phyloP scores from a whole-genome alignment of 768 basidiomycete genomes.

The Infundibulicybe gibba region DNA sequence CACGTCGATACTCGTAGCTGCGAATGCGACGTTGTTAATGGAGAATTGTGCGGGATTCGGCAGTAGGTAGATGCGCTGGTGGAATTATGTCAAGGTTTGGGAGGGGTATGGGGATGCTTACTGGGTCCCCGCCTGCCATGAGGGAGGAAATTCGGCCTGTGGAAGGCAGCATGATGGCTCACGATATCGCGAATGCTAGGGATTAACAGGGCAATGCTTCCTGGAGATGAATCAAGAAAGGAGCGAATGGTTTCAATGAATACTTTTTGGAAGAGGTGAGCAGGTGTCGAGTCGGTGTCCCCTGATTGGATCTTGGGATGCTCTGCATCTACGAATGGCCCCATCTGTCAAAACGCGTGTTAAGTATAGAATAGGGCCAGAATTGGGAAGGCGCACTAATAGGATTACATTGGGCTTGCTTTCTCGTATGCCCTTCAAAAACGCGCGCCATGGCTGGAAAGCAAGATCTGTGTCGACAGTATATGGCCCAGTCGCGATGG shows the following conservation, averaged over 20 bases:
- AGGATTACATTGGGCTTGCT: constrained; percentile 75
- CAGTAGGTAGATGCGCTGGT: constrained; percentile 70
- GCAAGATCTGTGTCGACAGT: constrained; percentile 74
- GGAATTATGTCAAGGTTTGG: neutral
- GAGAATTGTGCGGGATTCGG: constrained; percentile 87
- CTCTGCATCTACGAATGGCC: constrained; percentile 83
- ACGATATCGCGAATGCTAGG: constrained; percentile 83
- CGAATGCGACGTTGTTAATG: constrained; percentile 83
- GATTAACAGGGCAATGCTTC: constrained; percentile 71
- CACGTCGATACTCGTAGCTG: constrained; percentile 78
- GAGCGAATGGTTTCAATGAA: constrained; percentile 54
- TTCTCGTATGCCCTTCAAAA: constrained; percentile 58
- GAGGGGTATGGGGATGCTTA: constrained; percentile 25
- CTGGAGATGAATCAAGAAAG: constrained; percentile 59
- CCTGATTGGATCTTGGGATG: constrained; percentile 78
- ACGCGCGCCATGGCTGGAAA: constrained; percentile 65
- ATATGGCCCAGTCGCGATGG: constrained; percentile 83
- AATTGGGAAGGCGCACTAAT: constrained; percentile 44
- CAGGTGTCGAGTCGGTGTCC: constrained; percentile 61
- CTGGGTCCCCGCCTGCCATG: constrained; percentile 44
- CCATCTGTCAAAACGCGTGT: constrained; percentile 49
- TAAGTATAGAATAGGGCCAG: neutral
- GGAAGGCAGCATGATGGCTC: constrained; percentile 78
- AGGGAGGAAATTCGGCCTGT: constrained; percentile 59
- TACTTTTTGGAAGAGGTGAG: constrained; percentile 63